phyloP scores from a whole-genome alignment of 148 eudicot species.

The Polygonum aviculare region DNA sequence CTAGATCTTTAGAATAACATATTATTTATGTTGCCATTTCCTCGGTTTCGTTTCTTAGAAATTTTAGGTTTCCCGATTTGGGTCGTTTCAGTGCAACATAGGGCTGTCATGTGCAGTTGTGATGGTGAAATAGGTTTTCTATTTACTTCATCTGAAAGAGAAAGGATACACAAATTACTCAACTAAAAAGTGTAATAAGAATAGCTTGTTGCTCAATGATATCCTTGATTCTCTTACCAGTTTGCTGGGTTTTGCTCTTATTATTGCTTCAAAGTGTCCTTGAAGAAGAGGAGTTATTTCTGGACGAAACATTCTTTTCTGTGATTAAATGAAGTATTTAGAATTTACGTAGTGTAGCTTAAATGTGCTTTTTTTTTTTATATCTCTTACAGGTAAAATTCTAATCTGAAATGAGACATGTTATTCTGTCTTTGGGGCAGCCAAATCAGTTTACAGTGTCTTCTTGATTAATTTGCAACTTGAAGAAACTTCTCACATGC shows the following conservation, averaged over 20 bases:
- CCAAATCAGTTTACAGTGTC: not conserved
- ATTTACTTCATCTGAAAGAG: not conserved
- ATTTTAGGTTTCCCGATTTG: not conserved
- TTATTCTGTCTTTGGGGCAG: not conserved
- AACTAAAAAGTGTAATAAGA: not conserved
- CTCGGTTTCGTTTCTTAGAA: too few relatives aligned
- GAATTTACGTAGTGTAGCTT: not conserved
- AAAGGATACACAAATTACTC: not conserved
- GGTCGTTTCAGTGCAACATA: too few relatives aligned
- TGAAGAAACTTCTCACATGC: not conserved
- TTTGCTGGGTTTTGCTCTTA: not conserved
- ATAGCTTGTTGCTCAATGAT: not conserved
- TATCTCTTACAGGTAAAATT: not conserved
- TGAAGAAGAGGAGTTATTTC: not conserved
- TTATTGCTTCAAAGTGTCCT: not conserved
- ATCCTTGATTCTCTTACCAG: not conserved
- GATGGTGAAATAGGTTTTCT: not conserved
- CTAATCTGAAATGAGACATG: not conserved
- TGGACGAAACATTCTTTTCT: not conserved
- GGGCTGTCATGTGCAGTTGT: too few relatives aligned
- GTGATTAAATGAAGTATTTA: not conserved
- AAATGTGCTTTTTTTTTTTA: not conserved
- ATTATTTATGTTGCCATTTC: too few relatives aligned
- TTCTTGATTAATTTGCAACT: slow-evolving; percentile 21
- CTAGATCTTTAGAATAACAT: too few relatives aligned